Percentiles rank a stretch among this genome's conserved stretches.
phyloP scores from a whole-genome alignment of 2,329 filamentous ascomycete species.

The Fusarium goolgardi region DNA sequence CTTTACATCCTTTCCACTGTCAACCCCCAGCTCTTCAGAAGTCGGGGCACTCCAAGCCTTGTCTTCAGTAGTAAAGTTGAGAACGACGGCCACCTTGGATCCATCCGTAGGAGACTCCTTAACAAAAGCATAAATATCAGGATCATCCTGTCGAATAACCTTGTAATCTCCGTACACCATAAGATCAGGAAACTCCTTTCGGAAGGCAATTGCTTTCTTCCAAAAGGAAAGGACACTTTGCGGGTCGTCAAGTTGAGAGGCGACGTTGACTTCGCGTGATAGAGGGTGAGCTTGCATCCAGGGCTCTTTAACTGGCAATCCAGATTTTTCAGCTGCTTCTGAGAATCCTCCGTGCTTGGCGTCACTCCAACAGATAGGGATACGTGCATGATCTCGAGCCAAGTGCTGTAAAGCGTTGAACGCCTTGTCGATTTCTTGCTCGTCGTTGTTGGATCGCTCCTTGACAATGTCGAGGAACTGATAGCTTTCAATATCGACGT shows the following conservation, averaged over 20 bases:
- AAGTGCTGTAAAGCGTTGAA: constrained; percentile 50
- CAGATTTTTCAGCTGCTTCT: constrained; percentile 51
- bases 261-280: constrained; percentile 63
- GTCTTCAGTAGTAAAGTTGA: constrained; percentile 50
- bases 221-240: constrained; percentile 52
- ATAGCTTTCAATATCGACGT: constrained; percentile 62
- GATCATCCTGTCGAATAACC: constrained; percentile 42
- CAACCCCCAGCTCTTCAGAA: constrained; percentile 41
- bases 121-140: constrained; percentile 46
- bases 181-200: constrained; percentile 50
- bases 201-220: constrained; percentile 48
- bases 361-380: constrained; percentile 72
- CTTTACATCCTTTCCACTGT: constrained; percentile 10
- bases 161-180: constrained; percentile 53
- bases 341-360: constrained; percentile 52
- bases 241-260: constrained; percentile 59
- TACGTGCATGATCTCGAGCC: constrained; percentile 71
- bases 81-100: constrained; percentile 45
- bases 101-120: constrained; percentile 46
- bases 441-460: constrained; percentile 48
- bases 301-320: constrained; percentile 45
- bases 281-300: constrained; percentile 53
- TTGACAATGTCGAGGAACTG: constrained; percentile 52
- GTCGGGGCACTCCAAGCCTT: constrained; percentile 44
- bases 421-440: constrained; percentile 52